Evolutionary conservation across 1,139 yeast genomes (phyloP).

Genomic region (Zygosaccharomyces sapae): DNA sequence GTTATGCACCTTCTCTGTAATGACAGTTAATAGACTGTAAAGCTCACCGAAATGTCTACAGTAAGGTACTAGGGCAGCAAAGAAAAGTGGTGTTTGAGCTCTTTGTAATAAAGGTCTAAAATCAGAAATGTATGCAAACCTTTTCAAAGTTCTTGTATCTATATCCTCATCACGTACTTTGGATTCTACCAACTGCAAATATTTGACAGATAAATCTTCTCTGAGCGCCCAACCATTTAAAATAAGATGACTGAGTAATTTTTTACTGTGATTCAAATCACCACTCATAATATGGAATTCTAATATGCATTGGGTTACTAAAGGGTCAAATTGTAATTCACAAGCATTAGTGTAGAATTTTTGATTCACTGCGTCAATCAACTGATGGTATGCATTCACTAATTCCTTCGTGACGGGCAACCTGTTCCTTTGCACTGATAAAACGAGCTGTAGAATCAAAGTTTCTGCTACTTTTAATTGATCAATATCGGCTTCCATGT

Average conservation of each 20-base stretch:
- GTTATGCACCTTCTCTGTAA: slow-evolving; percentile 10
- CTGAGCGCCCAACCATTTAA: slow-evolving; percentile 14
- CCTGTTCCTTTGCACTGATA: slow-evolving; percentile 12
- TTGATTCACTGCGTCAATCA: slow-evolving; percentile 12
- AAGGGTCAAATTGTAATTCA: slow-evolving; percentile 14
- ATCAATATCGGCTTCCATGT: slow-evolving; percentile 16
- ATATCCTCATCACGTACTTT: slow-evolving; percentile 6
- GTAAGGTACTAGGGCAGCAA: slow-evolving; percentile 18
- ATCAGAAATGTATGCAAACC: slow-evolving; percentile 20
- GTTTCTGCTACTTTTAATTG: slow-evolving; percentile 17
- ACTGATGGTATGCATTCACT: slow-evolving; percentile 6
- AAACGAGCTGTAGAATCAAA: slow-evolving; percentile 14
- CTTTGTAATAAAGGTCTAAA: slow-evolving; percentile 20
- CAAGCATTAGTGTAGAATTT: slow-evolving; percentile 16
- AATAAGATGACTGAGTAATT: slow-evolving; percentile 14
- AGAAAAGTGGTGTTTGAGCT: slow-evolving; percentile 13
- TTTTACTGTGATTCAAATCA: slow-evolving; percentile 17
- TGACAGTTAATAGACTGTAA: slow-evolving; percentile 15
- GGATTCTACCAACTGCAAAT: slow-evolving; percentile 16
- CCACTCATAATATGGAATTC: slow-evolving; percentile 13
- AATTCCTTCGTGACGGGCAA: slow-evolving; percentile 6
- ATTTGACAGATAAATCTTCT: slow-evolving; percentile 12
- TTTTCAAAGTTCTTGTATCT: slow-evolving; percentile 8
- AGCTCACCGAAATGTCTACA: slow-evolving; percentile 26
- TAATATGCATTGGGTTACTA: slow-evolving; percentile 13